A percentile compares a stretch with the other conserved stretches of the same genome.
Conservation (phyloP, 192 early-diverging fungal genomes). For the Coemansia sp. region DNA sequence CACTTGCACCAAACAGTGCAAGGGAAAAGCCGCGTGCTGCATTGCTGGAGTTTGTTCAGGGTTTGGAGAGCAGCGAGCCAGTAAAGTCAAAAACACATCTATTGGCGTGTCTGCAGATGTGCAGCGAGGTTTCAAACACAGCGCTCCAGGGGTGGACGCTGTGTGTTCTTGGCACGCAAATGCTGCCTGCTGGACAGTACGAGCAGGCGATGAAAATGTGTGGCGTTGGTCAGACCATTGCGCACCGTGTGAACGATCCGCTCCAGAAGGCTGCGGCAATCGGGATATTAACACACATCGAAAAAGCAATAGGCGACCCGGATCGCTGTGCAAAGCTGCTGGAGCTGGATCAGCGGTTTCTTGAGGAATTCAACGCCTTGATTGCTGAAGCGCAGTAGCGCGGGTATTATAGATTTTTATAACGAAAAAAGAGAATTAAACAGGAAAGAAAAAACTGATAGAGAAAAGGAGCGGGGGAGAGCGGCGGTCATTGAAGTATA, state of each 20-base stretch:
- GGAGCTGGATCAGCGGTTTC: conserved; percentile 27
- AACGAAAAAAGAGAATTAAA: conserved; percentile 1
- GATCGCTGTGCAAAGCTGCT: conserved; percentile 34
- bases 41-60: conserved; percentile 33
- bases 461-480: no score
- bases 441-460: conserved; percentile 4
- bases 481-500: no score
- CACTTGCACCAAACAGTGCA: conserved; percentile 6
- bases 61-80: conserved; percentile 28
- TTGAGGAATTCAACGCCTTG: conserved; percentile 33
- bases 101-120: conserved; percentile 29
- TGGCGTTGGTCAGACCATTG: conserved; percentile 38
- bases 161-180: conserved; percentile 38
- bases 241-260: conserved; percentile 38
- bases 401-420: neutral
- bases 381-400: conserved; percentile 4
- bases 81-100: conserved; percentile 44
- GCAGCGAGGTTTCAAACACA: conserved; percentile 25
- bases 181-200: conserved; percentile 45
- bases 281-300: conserved; percentile 39
- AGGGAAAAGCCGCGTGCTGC: conserved; percentile 17
- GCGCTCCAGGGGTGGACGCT: conserved; percentile 47
- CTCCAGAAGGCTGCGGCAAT: conserved; percentile 50
- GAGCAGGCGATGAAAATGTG: conserved; percentile 52
- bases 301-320: conserved; percentile 39